Percentiles rank a stretch among this genome's conserved stretches.
phyloP scores from a whole-genome alignment of 352 stramenopile species.

The Hyaloperonospora arabidopsidis region DNA sequence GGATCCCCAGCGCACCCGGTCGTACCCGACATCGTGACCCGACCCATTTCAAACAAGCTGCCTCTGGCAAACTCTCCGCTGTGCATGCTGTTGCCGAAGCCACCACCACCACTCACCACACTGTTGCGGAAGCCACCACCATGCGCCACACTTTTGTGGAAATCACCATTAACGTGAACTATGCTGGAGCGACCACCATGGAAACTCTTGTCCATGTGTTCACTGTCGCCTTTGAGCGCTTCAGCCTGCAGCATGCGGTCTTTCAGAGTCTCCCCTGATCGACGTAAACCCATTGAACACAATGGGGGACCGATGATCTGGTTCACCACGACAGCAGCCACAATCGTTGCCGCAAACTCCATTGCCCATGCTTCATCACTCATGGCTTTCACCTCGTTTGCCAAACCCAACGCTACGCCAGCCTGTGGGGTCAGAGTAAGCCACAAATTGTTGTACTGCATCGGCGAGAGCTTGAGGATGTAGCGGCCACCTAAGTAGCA shows the following conservation, averaged over 20 bases:
- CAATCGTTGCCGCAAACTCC: conserved; percentile 57
- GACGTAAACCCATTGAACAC: conserved; percentile 44
- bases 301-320: conserved; percentile 61
- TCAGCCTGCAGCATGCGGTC: conserved; percentile 17
- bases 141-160: conserved; percentile 1
- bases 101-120: too few relatives aligned
- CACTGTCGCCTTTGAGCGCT: conserved; percentile 11
- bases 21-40: too few relatives aligned
- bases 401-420: conserved; percentile 49
- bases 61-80: too few relatives aligned
- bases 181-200: conserved; percentile 9
- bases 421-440: conserved; percentile 67
- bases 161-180: background rate
- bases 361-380: conserved; percentile 47
- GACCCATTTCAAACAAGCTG: too few relatives aligned
- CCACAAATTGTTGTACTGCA: conserved; percentile 70
- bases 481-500: conserved; percentile 53
- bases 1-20: background rate
- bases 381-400: conserved; percentile 50
- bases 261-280: conserved; percentile 38
- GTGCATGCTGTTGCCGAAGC: too few relatives aligned
- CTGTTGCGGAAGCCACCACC: conserved; percentile 3
- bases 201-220: conserved; percentile 10
- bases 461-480: conserved; percentile 44
- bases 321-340: conserved; percentile 60